These are phyloP conservation scores for Coniosporium tulheliwenetii DNA, from an alignment of 2,329 filamentous ascomycete species.

Conservation along the genomic window DNA sequence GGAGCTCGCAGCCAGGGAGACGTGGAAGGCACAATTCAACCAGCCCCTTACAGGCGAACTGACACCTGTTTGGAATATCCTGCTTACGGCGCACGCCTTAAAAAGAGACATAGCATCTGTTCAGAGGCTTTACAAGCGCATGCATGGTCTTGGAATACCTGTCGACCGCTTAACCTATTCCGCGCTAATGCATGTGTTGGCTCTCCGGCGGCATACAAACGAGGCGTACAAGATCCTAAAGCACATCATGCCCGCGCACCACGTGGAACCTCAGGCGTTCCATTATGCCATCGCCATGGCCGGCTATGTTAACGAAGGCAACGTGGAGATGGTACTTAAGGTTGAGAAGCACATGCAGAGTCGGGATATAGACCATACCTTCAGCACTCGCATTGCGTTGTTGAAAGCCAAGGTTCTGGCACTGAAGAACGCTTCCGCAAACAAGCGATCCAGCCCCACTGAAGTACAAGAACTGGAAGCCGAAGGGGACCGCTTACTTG, in stretches of 20 bases:
- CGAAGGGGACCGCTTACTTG: slow-evolving; percentile 20
- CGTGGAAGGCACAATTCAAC: slow-evolving; percentile 26
- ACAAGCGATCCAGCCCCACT: slow-evolving; percentile 17
- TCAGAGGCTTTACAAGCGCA: slow-evolving; percentile 37
- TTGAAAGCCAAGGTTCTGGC: slow-evolving; percentile 16
- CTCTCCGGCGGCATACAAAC: slow-evolving; percentile 35
- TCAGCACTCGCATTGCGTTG: slow-evolving; percentile 27
- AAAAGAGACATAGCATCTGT: slow-evolving; percentile 41
- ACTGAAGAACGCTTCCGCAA: slow-evolving; percentile 22
- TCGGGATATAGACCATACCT: slow-evolving; percentile 20
- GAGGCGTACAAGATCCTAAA: slow-evolving; percentile 38
- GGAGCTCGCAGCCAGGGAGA: slow-evolving; percentile 38
- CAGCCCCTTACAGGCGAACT: slow-evolving; percentile 32
- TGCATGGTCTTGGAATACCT: slow-evolving; percentile 34
- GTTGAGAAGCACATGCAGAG: slow-evolving; percentile 29
- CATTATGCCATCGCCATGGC: slow-evolving; percentile 39
- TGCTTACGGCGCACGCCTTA: slow-evolving; percentile 55
- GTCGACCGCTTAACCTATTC: slow-evolving; percentile 44
- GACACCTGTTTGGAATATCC: slow-evolving; percentile 61
- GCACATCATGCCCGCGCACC: slow-evolving; percentile 33
- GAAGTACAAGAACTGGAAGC: slow-evolving; percentile 18
- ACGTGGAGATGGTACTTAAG: slow-evolving; percentile 31
- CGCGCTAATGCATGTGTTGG: slow-evolving; percentile 43
- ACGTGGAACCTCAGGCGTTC: slow-evolving; percentile 26
- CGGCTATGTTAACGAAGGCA: slow-evolving; percentile 26